Base-by-base conservation (phyloP, 2,329 filamentous ascomycete genomes). In the Trichoderma sp. region DNA sequence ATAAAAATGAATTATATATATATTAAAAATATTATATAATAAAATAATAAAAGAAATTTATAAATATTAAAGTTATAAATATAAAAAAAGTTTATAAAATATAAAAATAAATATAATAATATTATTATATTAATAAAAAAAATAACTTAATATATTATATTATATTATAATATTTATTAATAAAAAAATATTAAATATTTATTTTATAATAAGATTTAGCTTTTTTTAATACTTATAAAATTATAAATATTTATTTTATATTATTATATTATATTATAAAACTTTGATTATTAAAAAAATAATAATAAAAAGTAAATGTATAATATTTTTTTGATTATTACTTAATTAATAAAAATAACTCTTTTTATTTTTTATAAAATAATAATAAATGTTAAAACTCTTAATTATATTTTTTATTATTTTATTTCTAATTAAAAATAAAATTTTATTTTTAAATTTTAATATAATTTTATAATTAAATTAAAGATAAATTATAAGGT, bases 301-400 rank as follows among this genome's bases (percentile, higher is more conserved):
- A 11, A 7, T 51, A n/a, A 51, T 4, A 87, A 30, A 58, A 32
- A n/a, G 5, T 34, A 30, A 28, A 58, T 30, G 4, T 26, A 26
- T 26, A 26, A 58, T 58, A 28, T 30, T 26, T 26, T 26, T 26
- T 2, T 26, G 2, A 26, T 26, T 26, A 26, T 26, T 26, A 26
- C 2, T 26, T 58, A 58, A 32, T 6, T 32, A 21, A 51, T 51
- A 51, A 34, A 24, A 14, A 26, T 26, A 26, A 60, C 49, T 60
- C 49, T 18, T 52, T 26, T 26, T 51, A n/a, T 24, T 51, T 51
- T n/a, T 51, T 51, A 24, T 51, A 51, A 51, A 21, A 51, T 26
- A 21, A 4, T 24, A 11, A 7, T 51, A 24, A 51, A 4, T 87
- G 5, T 32, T 18, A n/a, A 58, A 58, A 30, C 5, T 32, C 4